Evolutionary conservation across 176 grass and related monocot species (phyloP).

Genomic region (Raddia distichophylla): DNA sequence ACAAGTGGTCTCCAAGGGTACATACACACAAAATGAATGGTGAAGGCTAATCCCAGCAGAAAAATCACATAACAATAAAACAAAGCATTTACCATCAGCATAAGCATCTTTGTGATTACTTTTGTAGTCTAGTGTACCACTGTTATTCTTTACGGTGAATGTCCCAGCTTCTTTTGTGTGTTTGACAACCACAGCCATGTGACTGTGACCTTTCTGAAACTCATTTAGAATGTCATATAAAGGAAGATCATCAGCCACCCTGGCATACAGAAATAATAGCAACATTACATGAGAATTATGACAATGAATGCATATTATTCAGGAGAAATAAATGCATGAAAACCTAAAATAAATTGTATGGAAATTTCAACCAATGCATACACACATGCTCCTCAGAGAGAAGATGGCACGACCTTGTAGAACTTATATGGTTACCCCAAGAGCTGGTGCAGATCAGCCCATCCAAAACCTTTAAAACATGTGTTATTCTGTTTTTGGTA

Average conservation of each 20-base stretch:
- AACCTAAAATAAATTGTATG: not conserved
- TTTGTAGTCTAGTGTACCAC: conserved; percentile 54
- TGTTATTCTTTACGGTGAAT: conserved; percentile 58
- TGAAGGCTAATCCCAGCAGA: not conserved
- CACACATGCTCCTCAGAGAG: not conserved
- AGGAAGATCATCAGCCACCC: conserved; percentile 94
- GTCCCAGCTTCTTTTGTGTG: conserved; percentile 51
- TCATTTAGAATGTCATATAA: conserved; percentile 99
- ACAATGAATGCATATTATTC: not conserved
- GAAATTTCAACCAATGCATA: not conserved
- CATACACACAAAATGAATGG: conserved; percentile 19
- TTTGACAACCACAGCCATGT: conserved; percentile 97
- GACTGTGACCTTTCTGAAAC: conserved; percentile 99
- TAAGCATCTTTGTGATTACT: conserved; percentile 50
- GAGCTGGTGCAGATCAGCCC: not conserved
- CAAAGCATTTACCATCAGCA: conserved; percentile 54
- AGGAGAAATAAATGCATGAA: conserved; percentile 3
- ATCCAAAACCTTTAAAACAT: not conserved
- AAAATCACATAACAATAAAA: conserved; percentile 21
- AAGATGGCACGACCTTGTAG: not conserved
- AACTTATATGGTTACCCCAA: not conserved
- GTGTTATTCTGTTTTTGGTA: conserved; percentile 4
- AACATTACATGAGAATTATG: conserved; percentile 38
- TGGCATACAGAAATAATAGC: conserved; percentile 46
- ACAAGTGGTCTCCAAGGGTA: conserved; percentile 24